Evolutionary conservation across 2,329 filamentous ascomycete species (phyloP).

Genomic region (Clarireedia sp.): DNA sequence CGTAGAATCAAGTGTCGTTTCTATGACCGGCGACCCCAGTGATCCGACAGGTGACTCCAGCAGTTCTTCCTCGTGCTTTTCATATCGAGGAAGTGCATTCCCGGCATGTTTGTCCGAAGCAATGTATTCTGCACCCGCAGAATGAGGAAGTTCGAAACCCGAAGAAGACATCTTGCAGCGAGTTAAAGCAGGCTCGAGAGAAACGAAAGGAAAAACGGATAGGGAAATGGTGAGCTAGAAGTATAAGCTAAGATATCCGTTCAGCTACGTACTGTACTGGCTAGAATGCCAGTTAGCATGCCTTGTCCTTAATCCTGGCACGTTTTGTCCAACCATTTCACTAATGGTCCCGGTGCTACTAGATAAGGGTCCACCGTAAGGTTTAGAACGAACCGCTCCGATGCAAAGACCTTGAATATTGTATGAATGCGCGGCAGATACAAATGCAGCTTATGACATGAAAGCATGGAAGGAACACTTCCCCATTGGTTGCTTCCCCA

Average conservation of each 20-base stretch:
- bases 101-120: conserved; percentile 8
- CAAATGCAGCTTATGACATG: neutral
- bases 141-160: conserved; percentile 15
- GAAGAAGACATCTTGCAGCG: conserved; percentile 16
- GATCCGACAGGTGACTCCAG: conserved; percentile 8
- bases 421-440: too few species aligned
- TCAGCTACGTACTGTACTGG: neutral
- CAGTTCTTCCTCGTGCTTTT: conserved; percentile 19
- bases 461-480: neutral
- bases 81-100: conserved; percentile 9
- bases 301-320: neutral
- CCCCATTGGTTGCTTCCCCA: too few species aligned
- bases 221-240: neutral
- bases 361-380: neutral
- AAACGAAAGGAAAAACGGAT: neutral
- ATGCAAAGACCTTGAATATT: too few species aligned
- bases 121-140: conserved; percentile 14
- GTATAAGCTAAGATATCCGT: neutral
- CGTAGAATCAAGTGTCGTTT: conserved; percentile 21
- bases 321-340: neutral
- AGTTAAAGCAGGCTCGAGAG: neutral
- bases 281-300: neutral
- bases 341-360: too few species aligned
- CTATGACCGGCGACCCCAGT: conserved; percentile 9
- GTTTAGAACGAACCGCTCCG: neutral